phyloP scores from a whole-genome alignment of 2,329 filamentous ascomycete species.

The Fusarium udum region DNA sequence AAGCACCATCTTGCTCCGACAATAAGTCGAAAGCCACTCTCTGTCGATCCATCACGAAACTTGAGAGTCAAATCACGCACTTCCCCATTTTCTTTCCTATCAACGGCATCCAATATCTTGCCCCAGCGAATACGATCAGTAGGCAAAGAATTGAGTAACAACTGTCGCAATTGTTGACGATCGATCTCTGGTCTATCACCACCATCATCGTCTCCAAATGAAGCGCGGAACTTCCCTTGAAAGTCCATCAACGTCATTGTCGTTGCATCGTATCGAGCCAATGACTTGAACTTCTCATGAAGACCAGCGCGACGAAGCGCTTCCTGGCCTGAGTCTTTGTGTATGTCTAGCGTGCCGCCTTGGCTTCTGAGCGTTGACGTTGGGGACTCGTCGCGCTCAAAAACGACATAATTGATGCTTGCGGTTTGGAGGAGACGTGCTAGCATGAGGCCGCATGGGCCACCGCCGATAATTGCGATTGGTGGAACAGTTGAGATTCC shows the following conservation, averaged over 20 bases:
- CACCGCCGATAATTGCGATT: constrained; percentile 1
- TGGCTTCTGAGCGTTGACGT: neutral
- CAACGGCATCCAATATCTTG: neutral
- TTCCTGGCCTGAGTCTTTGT: neutral
- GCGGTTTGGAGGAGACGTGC: neutral
- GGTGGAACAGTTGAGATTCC: neutral
- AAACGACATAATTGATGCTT: neutral
- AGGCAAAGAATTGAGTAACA: neutral
- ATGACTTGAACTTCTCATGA: neutral
- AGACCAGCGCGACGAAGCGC: neutral
- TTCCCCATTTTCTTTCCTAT: fast-evolving
- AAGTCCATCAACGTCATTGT: constrained; percentile 2
- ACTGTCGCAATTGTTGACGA: neutral
- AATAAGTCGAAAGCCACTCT: neutral
- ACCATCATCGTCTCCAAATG: neutral
- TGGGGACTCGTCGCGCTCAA: neutral
- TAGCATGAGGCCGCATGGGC: neutral
- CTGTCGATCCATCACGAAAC: neutral
- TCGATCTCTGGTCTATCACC: neutral
- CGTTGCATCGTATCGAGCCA: neutral
- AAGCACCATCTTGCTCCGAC: constrained; percentile 6
- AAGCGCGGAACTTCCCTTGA: neutral
- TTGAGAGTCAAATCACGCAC: neutral
- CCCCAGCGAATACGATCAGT: neutral
- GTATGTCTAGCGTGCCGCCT: neutral